Conservation (phyloP, 2,329 filamentous ascomycete genomes). For the Phaeosphaeriaceae sp. region DNA sequence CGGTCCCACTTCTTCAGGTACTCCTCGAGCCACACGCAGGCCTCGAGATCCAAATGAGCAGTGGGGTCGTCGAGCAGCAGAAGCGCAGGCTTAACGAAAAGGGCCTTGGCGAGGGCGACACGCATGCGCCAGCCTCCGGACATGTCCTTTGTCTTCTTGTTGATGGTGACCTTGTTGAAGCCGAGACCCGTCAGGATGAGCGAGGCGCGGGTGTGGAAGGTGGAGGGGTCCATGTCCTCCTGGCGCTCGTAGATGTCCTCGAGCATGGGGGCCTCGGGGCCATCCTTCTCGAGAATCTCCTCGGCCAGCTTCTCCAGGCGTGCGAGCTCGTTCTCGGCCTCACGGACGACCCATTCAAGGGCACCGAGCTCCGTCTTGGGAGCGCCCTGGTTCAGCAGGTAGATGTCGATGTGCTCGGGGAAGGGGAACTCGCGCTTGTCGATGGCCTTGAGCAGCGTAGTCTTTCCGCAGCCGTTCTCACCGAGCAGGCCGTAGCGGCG, state of each 20-base stretch:
- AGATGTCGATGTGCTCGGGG: slow-evolving; percentile 96
- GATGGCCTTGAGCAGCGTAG: slow-evolving; percentile 95
- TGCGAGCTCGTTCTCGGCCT: slow-evolving; percentile 92
- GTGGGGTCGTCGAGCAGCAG: slow-evolving; percentile 97
- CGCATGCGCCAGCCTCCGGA: slow-evolving; percentile 99
- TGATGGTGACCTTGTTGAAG: slow-evolving; percentile 97
- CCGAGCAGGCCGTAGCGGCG: slow-evolving; percentile 93
- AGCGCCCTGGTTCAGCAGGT: slow-evolving; percentile 96
- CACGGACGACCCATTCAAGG: slow-evolving; percentile 94
- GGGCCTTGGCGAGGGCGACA: slow-evolving; percentile 94
- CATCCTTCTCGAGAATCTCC: slow-evolving; percentile 87
- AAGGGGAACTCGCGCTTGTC: slow-evolving; percentile 93
- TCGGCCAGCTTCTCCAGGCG: slow-evolving; percentile 89
- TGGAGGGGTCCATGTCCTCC: slow-evolving; percentile 98
- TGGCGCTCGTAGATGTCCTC: slow-evolving; percentile 99
- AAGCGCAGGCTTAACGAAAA: slow-evolving; percentile 97
- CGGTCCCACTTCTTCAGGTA: slow-evolving; percentile 99
- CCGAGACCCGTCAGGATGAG: slow-evolving; percentile 98
- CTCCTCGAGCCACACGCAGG: slow-evolving; percentile 99
- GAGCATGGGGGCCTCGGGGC: slow-evolving; percentile 86
- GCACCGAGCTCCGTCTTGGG: slow-evolving; percentile 88
- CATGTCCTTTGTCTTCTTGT: slow-evolving; percentile 99
- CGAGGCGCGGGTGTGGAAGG: slow-evolving; percentile 93
- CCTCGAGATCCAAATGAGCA: slow-evolving; percentile 98
- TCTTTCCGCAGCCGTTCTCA: slow-evolving; percentile 99